Evolutionary conservation across 768 basidiomycete species (phyloP), one percentile per base, ranked within the genome.

Genomic region (Auricularia sp.): DNA sequence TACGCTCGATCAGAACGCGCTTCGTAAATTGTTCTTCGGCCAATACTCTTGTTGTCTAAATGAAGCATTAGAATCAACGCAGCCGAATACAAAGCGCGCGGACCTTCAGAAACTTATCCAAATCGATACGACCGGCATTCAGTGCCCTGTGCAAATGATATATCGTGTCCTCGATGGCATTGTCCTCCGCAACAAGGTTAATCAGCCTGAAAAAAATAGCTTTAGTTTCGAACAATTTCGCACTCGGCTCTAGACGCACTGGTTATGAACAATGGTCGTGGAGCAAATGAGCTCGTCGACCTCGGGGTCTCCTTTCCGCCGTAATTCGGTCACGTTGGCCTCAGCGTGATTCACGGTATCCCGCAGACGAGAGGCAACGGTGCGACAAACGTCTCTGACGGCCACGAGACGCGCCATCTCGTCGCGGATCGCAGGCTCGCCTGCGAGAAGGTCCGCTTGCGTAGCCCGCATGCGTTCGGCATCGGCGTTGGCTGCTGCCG

Each of bases 21-120:
- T 96, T 95, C 88, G 92, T 90, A 74, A 97, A 98, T 75, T 98
- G 96, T 74, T 98, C 95, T 76, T 95, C 88, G 35, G 94, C 94
- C 63, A 98, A 82, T 62, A 88, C 82, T 66, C 96, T 88, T 16
- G 89, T 90, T 58, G 87, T 85, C 90, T 93, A 73, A 63, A 56
- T 7, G 10, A 35, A 37, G 11, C 7, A 54, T 24, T 64, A 61
- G 56, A 16, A 33, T 4, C 62, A 39, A 51, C 62, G 71, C 66
- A 47, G 56, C 42, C 5, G 58, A n/a, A 37, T 7, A 66, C 34
- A 7, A 61, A 37, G 56, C 44, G 34, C 62, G 80, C 86, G 73
- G 72, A 92, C 94, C 78, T 93, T 87, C 65, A 98, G 79, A 80
- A 98, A 98, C 51, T 90, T 83, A 72, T 99, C 96, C 64, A 98